These are phyloP conservation scores for Setaria viridis DNA, from an alignment of 202 grass and related monocot species.

Conservation along the genomic window DNA sequence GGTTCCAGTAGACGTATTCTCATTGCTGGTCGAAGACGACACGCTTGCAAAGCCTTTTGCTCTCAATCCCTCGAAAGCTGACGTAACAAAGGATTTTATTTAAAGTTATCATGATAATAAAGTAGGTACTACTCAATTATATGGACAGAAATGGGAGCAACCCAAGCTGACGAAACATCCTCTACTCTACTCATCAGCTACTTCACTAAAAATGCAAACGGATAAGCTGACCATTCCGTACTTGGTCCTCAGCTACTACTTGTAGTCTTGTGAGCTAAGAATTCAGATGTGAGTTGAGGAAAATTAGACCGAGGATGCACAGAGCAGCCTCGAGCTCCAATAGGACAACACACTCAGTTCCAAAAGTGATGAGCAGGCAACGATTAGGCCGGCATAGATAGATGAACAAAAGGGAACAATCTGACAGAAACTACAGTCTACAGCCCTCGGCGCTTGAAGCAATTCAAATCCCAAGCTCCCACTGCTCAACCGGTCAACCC, in stretches of 20 bases:
- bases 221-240: conserved; percentile 15
- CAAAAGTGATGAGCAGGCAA: background rate
- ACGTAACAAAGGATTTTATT: background rate
- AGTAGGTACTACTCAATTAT: background rate
- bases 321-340: background rate
- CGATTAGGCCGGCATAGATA: background rate
- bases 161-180: background rate
- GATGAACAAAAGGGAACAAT: background rate
- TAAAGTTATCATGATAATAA: background rate
- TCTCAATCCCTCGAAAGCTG: conserved; percentile 57
- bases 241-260: background rate
- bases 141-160: conserved; percentile 19
- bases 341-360: background rate
- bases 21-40: conserved; percentile 66
- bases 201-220: background rate
- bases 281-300: conserved; percentile 11
- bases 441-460: background rate
- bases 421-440: background rate
- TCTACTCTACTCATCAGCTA: background rate
- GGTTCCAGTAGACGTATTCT: conserved; percentile 64
- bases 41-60: conserved; percentile 74
- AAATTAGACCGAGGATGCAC: background rate
- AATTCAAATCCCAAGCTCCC: background rate
- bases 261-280: background rate
- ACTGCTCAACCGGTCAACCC: background rate